phyloP scores from a whole-genome alignment of 2,329 filamentous ascomycete genomes.

The Fonsecaea nubica region DNA sequence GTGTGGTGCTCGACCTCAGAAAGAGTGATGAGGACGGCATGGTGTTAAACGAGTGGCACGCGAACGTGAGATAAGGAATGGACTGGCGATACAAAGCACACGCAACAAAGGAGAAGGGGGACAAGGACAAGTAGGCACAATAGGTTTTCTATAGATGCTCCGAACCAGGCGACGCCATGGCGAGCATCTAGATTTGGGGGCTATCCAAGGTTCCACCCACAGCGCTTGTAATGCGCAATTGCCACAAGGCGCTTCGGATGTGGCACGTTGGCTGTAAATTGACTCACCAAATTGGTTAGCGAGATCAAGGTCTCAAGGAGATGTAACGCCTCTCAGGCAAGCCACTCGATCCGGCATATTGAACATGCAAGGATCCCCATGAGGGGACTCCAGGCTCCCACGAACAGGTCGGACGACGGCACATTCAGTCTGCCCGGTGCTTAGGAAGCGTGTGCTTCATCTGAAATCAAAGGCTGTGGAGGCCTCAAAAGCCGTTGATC shows the following conservation, averaged over 20 bases:
- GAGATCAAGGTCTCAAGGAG: constrained; percentile 9
- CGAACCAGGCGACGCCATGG: constrained; percentile 11
- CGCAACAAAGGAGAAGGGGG: constrained; percentile 20
- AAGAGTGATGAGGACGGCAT: constrained; percentile 42
- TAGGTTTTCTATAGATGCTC: constrained; percentile 18
- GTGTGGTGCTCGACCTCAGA: constrained; percentile 41
- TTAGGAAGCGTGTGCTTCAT: not conserved
- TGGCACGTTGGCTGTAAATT: constrained; percentile 15
- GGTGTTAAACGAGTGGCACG: constrained; percentile 35
- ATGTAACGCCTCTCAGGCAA: not conserved
- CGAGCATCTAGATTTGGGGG: not conserved
- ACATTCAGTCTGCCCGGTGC: not conserved
- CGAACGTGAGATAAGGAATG: constrained; percentile 19
- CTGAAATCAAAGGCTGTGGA: constrained; percentile 9
- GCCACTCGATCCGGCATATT: constrained; percentile 9
- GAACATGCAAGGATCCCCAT: not conserved
- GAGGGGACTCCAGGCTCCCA: not conserved
- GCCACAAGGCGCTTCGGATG: not conserved
- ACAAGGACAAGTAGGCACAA: constrained; percentile 2
- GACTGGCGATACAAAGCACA: constrained; percentile 23
- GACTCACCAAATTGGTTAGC: constrained; percentile 9
- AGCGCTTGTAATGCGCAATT: constrained; percentile 10
- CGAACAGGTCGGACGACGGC: not conserved
- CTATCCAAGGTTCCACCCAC: constrained; percentile 11
- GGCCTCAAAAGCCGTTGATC: not conserved